phyloP scores from a whole-genome alignment of 176 grass and related monocot genomes.

The Luzula sylvatica region DNA sequence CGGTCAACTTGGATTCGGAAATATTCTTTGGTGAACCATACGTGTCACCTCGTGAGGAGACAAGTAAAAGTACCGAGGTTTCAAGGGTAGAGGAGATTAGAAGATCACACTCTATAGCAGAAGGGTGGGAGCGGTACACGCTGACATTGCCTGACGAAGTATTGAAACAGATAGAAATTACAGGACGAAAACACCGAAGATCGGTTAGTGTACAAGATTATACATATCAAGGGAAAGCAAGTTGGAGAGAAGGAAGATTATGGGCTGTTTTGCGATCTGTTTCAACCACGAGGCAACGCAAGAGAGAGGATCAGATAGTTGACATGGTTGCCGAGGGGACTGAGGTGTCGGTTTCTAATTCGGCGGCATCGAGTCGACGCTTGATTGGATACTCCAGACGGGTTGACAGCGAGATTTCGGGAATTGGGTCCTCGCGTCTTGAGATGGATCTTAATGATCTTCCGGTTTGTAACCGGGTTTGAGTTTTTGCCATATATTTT shows the following conservation, averaged over 20 bases:
- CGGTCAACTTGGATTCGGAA: slow-evolving; percentile 2
- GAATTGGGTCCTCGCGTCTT: background rate
- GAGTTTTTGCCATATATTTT: background rate
- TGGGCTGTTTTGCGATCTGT: slow-evolving; percentile 38
- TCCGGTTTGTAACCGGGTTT: slow-evolving; percentile 6
- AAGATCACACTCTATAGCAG: slow-evolving; percentile 46
- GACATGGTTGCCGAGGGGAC: background rate
- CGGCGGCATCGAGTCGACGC: background rate
- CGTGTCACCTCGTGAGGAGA: slow-evolving; percentile 14
- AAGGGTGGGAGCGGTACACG: slow-evolving; percentile 39
- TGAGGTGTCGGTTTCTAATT: background rate
- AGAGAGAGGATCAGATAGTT: slow-evolving; percentile 7
- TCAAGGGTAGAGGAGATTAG: slow-evolving; percentile 11
- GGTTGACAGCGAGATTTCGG: background rate
- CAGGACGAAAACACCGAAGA: slow-evolving; percentile 33
- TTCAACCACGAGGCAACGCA: slow-evolving; percentile 23
- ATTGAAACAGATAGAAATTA: slow-evolving; percentile 45
- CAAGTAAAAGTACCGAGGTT: slow-evolving; percentile 19
- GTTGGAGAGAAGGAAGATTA: slow-evolving; percentile 35
- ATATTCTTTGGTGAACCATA: slow-evolving; percentile 5
- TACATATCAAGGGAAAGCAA: slow-evolving; percentile 19
- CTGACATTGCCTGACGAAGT: slow-evolving; percentile 53
- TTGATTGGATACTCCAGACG: background rate
- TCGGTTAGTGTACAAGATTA: slow-evolving; percentile 46
- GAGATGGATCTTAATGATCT: slow-evolving; percentile 9